phyloP scores from a whole-genome alignment of 2,329 filamentous ascomycete species.

The Sclerotiophoma versabilis region DNA sequence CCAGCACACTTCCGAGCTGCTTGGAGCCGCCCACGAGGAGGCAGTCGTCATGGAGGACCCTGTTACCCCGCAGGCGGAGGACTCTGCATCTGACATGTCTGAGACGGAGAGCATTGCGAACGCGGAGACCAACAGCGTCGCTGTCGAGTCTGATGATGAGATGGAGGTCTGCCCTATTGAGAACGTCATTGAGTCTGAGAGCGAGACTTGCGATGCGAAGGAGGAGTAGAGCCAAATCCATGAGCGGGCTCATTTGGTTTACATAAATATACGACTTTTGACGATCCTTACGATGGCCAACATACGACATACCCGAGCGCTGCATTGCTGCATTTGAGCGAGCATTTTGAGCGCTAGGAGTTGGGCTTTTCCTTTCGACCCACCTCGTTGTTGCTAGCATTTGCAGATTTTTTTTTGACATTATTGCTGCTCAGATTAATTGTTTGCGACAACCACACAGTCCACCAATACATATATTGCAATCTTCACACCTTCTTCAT shows the following conservation, averaged over 20 bases:
- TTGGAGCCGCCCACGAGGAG: constrained; percentile 6
- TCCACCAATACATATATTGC: no score
- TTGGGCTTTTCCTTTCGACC: background rate
- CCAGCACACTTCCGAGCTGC: constrained; percentile 12
- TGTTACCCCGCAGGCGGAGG: constrained; percentile 13
- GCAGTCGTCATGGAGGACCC: constrained; percentile 16
- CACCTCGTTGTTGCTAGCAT: no score
- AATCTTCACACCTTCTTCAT: no score
- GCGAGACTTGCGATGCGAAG: background rate
- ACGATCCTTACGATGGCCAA: background rate
- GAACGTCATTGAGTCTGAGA: background rate
- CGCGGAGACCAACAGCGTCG: constrained; percentile 12
- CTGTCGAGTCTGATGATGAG: constrained; percentile 15
- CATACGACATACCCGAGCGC: background rate
- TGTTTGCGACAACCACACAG: no score
- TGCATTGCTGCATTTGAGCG: constrained; percentile 8
- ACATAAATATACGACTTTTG: background rate
- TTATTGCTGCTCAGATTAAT: no score
- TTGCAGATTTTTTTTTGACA: no score
- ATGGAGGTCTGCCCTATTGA: constrained; percentile 16
- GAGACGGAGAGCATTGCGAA: constrained; percentile 6
- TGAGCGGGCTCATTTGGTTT: background rate
- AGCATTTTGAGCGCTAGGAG: background rate
- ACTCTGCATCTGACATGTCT: constrained; percentile 3
- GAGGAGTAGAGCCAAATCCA: background rate